Conservation (phyloP, 169 alveolate genomes). For the Plasmodium ovale region DNA sequence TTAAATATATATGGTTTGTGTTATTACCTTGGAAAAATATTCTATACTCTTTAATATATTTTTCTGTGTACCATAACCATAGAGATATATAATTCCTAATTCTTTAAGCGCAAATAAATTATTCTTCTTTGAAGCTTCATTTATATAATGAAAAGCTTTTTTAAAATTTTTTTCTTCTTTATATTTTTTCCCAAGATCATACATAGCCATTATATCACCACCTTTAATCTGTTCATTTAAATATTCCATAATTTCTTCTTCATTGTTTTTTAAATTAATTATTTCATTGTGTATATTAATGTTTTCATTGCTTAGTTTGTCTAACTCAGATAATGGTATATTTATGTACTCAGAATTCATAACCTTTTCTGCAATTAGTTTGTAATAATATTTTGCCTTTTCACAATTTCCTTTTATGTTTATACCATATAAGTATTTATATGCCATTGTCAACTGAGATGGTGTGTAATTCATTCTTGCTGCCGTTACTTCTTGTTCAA, state of each 20-base stretch:
- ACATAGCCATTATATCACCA: constrained; percentile 76
- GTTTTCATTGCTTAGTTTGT: constrained; percentile 35
- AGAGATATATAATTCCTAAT: constrained; percentile 58
- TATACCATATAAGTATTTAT: constrained; percentile 59
- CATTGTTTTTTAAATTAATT: constrained; percentile 55
- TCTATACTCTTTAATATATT: constrained; percentile 57
- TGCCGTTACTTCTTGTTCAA: constrained; percentile 49
- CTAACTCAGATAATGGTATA: constrained; percentile 65
- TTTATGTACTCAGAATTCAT: constrained; percentile 73
- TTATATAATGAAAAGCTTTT: constrained; percentile 60
- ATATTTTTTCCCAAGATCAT: constrained; percentile 72
- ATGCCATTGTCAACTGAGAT: constrained; percentile 40
- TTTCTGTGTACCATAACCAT: constrained; percentile 55
- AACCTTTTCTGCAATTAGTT: constrained; percentile 49
- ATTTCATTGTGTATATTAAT: constrained; percentile 71
- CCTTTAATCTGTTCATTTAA: constrained; percentile 73
- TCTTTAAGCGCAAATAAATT: constrained; percentile 64
- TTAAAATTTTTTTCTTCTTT: constrained; percentile 71
- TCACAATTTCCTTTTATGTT: constrained; percentile 33
- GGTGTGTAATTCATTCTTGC: constrained; percentile 36
- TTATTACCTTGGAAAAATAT: constrained; percentile 40
- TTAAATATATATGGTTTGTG: background rate
- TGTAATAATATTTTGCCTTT: constrained; percentile 51
- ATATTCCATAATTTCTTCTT: constrained; percentile 69
- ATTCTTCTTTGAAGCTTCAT: constrained; percentile 73